Base-by-base conservation (phyloP, 148 eudicot genomes). In the Chenopodium berlandieri region DNA sequence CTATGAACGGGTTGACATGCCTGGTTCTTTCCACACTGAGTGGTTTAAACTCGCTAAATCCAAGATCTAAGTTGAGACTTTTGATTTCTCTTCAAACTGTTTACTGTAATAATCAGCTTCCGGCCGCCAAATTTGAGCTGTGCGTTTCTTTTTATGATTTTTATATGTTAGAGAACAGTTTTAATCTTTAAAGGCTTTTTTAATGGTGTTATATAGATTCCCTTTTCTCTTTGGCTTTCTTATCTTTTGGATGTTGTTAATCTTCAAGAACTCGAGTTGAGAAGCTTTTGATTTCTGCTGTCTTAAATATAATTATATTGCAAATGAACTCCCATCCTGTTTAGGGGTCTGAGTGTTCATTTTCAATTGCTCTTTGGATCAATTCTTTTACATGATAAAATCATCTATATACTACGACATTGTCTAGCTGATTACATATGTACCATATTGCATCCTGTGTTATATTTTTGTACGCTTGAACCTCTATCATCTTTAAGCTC, bases 21-120 rank as follows among this genome's bases (percentile, higher is more conserved):
- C 91, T 10, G 97, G 94, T 32, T 85, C 96, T 25, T 94, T 91
- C 88, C 94, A 94, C 81, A 92, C 98, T 27, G 98, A 92, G 75
- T 94, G 98, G 98, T 92, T 94, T 88, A 94, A 94, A 87, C 83
- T 94, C 25, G 93, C 98, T 25, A 90, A 88, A 78, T 86, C 90
- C 60, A 87, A 89, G 86, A 88, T 85, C 34, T 93, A 85, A 87
- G 79, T 76, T n/a, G 82, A 10, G 20, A 48, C 50, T 69, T 63
- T 4, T 80, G 77, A 20, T 23, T 64, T 64, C 50, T 37, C n/a
- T 31, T 73, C 63, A 71, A 80, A 73, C 67, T 52, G 4, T 50
- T 71, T n/a, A 27, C 34, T 72, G 19, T 34, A 77, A 71, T 81
- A 71, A 64, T 65, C 31, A 47, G 56, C 30, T 69, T 76, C 68